Conservation (phyloP, 2,329 filamentous ascomycete genomes). For the Ophiognomonia clavigignenti-juglandacearum region DNA sequence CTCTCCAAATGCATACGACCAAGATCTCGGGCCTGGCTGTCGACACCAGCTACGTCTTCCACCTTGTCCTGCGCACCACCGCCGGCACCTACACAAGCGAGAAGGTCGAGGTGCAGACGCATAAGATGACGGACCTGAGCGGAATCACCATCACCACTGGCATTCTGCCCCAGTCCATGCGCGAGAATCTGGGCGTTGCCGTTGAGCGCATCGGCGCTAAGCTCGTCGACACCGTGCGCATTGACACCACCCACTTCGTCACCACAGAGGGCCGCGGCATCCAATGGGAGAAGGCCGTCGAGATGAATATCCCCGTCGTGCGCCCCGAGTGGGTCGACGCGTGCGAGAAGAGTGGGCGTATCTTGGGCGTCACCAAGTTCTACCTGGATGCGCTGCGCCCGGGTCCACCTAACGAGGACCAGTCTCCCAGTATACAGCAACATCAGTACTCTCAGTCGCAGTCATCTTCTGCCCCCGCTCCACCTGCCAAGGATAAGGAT, state of each 20-base stretch:
- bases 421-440: constrained; percentile 18
- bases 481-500: constrained; percentile 28
- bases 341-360: constrained; percentile 88
- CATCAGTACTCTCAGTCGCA: constrained; percentile 22
- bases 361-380: constrained; percentile 91
- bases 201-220: constrained; percentile 89
- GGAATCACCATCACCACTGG: constrained; percentile 94
- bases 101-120: constrained; percentile 79
- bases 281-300: constrained; percentile 92
- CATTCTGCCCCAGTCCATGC: constrained; percentile 67
- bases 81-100: constrained; percentile 85
- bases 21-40: constrained; percentile 97
- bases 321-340: constrained; percentile 95
- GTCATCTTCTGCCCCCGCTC: constrained; percentile 18
- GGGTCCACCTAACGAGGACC: constrained; percentile 33
- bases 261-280: constrained; percentile 88
- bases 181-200: constrained; percentile 68
- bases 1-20: constrained; percentile 82
- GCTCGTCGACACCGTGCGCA: constrained; percentile 82
- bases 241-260: constrained; percentile 98
- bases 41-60: constrained; percentile 93
- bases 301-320: constrained; percentile 97
- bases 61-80: constrained; percentile 83
- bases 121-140: constrained; percentile 97
- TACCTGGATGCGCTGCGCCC: constrained; percentile 76